These are phyloP conservation scores for Papilionanthe hybrid DNA, from an alignment of 116 monocot genomes.

Conservation along the genomic window DNA sequence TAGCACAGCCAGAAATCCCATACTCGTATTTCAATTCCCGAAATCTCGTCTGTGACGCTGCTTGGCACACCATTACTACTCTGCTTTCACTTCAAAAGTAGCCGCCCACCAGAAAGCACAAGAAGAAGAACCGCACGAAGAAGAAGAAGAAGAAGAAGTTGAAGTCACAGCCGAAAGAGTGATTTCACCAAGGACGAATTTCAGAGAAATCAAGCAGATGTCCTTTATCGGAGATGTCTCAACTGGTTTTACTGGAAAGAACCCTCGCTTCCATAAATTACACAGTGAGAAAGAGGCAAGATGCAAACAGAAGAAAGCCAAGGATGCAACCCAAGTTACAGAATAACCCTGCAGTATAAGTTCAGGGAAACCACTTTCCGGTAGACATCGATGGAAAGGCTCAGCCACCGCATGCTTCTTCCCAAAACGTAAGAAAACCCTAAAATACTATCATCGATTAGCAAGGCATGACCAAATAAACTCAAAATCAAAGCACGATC, in stretches of 20 bases:
- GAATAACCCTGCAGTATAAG: conserved; percentile 73
- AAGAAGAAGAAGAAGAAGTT: background rate
- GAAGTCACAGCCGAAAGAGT: background rate
- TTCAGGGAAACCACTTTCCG: conserved; percentile 60
- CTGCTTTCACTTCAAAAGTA: conserved; percentile 14
- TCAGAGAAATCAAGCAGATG: too few relatives aligned
- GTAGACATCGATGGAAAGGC: conserved; percentile 51
- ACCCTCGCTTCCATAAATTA: background rate
- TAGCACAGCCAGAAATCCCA: conserved; percentile 59
- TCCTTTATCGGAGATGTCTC: too few relatives aligned
- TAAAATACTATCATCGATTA: too few relatives aligned
- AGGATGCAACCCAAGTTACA: conserved; percentile 21
- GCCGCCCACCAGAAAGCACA: conserved; percentile 14
- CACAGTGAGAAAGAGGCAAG: background rate
- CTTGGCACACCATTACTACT: conserved; percentile 90
- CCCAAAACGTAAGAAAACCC: too few relatives aligned
- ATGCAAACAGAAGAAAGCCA: background rate
- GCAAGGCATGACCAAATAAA: too few relatives aligned
- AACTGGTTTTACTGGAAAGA: background rate
- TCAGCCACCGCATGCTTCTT: conserved; percentile 55
- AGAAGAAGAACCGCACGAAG: conserved; percentile 1
- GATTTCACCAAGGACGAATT: background rate
- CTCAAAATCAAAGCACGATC: too few relatives aligned
- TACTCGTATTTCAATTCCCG: conserved; percentile 80
- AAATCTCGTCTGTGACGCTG: conserved; percentile 74